phyloP scores from a whole-genome alignment of 768 basidiomycete genomes.

The Calvatia gigantea region DNA sequence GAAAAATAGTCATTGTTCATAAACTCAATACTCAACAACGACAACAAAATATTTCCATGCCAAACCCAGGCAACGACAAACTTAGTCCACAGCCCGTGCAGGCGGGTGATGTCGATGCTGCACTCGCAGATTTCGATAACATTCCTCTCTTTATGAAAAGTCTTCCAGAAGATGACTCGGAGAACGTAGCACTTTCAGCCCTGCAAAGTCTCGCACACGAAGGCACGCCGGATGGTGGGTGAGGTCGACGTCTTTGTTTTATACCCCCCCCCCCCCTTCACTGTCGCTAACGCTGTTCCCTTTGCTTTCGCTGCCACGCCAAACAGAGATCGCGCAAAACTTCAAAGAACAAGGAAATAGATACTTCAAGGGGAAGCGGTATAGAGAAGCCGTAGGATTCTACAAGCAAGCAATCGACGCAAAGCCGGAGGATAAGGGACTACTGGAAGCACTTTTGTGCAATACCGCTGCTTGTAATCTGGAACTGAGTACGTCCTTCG shows the following conservation, averaged over 20 bases:
- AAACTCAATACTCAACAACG: neutral
- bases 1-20: no score
- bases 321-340: constrained; percentile 79
- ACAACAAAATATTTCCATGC: neutral
- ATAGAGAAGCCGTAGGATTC: constrained; percentile 83
- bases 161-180: constrained; percentile 66
- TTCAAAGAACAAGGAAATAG: constrained; percentile 98
- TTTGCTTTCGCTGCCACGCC: neutral
- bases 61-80: neutral
- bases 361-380: constrained; percentile 84
- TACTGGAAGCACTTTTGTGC: constrained; percentile 69
- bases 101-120: constrained; percentile 31
- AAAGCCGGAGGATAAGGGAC: constrained; percentile 57
- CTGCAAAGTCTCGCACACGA: constrained; percentile 85
- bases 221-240: constrained; percentile 91
- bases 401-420: constrained; percentile 90
- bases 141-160: constrained; percentile 92
- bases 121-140: constrained; percentile 50
- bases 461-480: constrained; percentile 95
- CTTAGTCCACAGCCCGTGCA: constrained; percentile 14
- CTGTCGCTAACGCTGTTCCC: neutral
- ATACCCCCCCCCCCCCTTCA: neutral
- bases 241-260: constrained; percentile 19
- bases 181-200: constrained; percentile 71
- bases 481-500: constrained; percentile 64